Evolutionary conservation across 306 rosid species (phyloP).

Genomic region (Amphicarpaea edgeworthii): DNA sequence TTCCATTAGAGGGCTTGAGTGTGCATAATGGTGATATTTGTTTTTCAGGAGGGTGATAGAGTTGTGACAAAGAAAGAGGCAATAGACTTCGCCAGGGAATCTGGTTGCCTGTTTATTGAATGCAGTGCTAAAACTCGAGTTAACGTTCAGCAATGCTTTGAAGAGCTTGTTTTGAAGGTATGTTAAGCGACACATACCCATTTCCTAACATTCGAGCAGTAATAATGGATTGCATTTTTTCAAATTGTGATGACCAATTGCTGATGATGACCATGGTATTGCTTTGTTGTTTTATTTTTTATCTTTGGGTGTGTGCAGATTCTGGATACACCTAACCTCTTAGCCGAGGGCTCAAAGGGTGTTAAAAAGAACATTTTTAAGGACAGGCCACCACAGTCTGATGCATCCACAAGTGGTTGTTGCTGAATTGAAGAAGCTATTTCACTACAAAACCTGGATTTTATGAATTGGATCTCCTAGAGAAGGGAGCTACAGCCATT

Average conservation of each 20-base stretch:
- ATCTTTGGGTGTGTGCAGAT: constrained; percentile 59
- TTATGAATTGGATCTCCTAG: constrained; percentile 30
- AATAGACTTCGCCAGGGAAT: constrained; percentile 86
- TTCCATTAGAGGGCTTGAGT: constrained; percentile 35
- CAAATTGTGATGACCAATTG: constrained; percentile 15
- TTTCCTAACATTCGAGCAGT: neutral
- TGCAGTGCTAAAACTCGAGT: constrained; percentile 99
- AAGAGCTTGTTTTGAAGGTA: constrained; percentile 97
- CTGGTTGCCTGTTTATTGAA: constrained; percentile 90
- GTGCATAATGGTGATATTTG: constrained; percentile 37
- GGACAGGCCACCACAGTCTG: constrained; percentile 65
- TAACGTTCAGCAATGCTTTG: constrained; percentile 94
- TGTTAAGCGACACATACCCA: constrained; percentile 34
- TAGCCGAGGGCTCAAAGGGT: constrained; percentile 90
- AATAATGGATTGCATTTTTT: constrained; percentile 13
- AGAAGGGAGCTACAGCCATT: constrained; percentile 35
- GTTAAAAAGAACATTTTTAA: constrained; percentile 82
- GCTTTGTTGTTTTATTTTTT: constrained; percentile 18
- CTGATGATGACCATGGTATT: constrained; percentile 17
- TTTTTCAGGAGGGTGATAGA: constrained; percentile 83
- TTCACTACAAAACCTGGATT: constrained; percentile 36
- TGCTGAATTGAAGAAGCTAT: constrained; percentile 62
- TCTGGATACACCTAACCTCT: constrained; percentile 92
- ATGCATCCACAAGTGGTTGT: constrained; percentile 73
- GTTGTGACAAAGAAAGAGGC: constrained; percentile 95